Evolutionary conservation across 192 early-diverging fungal species (phyloP), one percentile per base, ranked within the genome.

Genomic region (Umbelopsis isabellina): DNA sequence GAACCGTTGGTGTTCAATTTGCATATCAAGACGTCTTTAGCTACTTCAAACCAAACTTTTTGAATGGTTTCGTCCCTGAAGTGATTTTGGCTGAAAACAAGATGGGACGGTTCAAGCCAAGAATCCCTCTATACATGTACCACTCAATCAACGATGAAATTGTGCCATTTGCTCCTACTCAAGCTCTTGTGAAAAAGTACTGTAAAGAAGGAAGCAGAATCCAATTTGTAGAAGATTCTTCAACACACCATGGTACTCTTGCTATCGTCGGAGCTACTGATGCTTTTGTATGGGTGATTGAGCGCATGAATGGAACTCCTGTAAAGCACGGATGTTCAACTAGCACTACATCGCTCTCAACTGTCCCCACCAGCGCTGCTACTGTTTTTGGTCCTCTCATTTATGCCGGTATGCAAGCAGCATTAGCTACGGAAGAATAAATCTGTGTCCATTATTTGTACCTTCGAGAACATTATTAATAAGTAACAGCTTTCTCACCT

Each of bases 121-220:
- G 44, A 35, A 53, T 58, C 10, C 68, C 68, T 58, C 50, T 70
- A 16, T 52, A 44, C 44, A 70, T 70, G 68, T 70, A 70, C 9
- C 68, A 70, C 16, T 27, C 68, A 27, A 53, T 44, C 13, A 16
- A 46, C 15, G 68, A 70, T 20, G 68, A 70, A 23, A 20, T 70
- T 13, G 68, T 70, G 10, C 68, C 68, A 13, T 58, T 41, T 10
- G n/a, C 49, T 37, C 68, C 68, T 1, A 51, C 68, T 35, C 10
- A 23, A 20, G 50, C 23, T 20, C 44, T 70, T 8, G 37, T 44
- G 7, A 58, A 27, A 21, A 25, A 70, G 21, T 70, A 51, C 18
- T 70, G 68, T 25, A 6, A 7, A 4, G 33, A 41, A 21, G 68
- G 68, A 11, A 44, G 51, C 3, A 70, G 13, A 35, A 70, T 70